Conservation (phyloP, 1,284 basidiomycete species). For the Ustilago loliicola region DNA sequence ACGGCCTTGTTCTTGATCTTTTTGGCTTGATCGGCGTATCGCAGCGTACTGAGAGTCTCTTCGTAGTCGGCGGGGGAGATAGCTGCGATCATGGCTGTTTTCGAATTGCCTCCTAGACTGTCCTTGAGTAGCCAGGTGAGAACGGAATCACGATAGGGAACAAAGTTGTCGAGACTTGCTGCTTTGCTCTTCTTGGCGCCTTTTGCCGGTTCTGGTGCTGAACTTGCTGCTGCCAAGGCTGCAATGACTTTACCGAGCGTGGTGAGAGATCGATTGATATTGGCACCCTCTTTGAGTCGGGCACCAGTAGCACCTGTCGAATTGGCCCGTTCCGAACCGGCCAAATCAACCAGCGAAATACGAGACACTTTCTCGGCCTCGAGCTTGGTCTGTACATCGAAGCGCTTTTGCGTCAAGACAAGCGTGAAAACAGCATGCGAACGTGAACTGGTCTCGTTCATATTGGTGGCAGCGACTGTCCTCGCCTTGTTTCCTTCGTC, state of each 20-base stretch:
- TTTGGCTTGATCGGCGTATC: slow-evolving; percentile 96
- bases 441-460: slow-evolving; percentile 67
- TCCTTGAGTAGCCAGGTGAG: slow-evolving; percentile 72
- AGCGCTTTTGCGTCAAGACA: slow-evolving; percentile 59
- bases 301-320: slow-evolving; percentile 69
- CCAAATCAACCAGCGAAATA: slow-evolving; percentile 67
- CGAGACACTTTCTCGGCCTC: slow-evolving; percentile 66
- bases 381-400: slow-evolving; percentile 58
- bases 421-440: slow-evolving; percentile 68
- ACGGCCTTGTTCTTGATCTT: slow-evolving; percentile 99
- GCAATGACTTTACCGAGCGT: slow-evolving; percentile 66
- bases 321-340: slow-evolving; percentile 68
- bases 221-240: slow-evolving; percentile 59
- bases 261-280: slow-evolving; percentile 65
- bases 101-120: slow-evolving; percentile 69
- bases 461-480: slow-evolving; percentile 67
- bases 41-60: slow-evolving; percentile 92
- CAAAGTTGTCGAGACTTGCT: slow-evolving; percentile 58
- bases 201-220: slow-evolving; percentile 43
- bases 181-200: slow-evolving; percentile 53
- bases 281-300: slow-evolving; percentile 69
- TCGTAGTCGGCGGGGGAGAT: slow-evolving; percentile 98
- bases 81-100: slow-evolving; percentile 81
- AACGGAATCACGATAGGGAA: slow-evolving; percentile 66
- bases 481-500: slow-evolving; percentile 95